Conservation (phyloP, 192 early-diverging fungal species). For the Backusella circina region DNA sequence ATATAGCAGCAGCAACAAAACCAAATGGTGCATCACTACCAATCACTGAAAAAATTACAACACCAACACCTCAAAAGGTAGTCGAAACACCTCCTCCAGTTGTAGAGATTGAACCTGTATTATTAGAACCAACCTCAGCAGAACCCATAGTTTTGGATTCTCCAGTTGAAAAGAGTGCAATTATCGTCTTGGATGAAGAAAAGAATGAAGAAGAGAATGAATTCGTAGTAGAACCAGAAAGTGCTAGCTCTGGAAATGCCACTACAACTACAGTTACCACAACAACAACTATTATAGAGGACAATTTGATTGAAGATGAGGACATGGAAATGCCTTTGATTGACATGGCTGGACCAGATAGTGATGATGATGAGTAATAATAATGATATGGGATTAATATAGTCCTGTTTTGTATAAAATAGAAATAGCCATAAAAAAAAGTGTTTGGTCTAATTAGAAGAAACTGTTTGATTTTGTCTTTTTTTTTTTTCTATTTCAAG, state of each 20-base stretch:
- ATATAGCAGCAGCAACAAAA: not conserved
- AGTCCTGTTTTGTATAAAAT: not conserved
- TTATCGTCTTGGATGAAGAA: not conserved
- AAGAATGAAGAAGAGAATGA: not conserved
- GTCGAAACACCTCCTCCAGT: not conserved
- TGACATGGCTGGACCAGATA: slow-evolving; percentile 32
- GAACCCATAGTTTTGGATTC: not conserved
- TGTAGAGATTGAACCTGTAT: not conserved
- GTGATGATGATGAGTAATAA: slow-evolving; percentile 22
- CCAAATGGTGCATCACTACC: not conserved
- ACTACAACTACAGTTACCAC: not conserved
- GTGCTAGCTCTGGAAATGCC: not conserved
- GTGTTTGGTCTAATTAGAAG: not conserved
- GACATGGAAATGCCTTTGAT: slow-evolving; percentile 30
- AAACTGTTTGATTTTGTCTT: not conserved
- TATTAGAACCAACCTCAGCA: not conserved
- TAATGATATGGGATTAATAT: not conserved
- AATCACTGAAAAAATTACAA: not conserved
- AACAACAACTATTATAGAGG: not conserved
- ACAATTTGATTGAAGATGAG: slow-evolving; percentile 3
- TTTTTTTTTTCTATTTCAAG: too few relatives aligned
- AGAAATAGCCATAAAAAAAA: not conserved
- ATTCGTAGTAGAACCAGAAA: not conserved
- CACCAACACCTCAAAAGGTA: not conserved
- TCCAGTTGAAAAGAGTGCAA: not conserved